Evolutionary conservation across 257 asterid genomes (phyloP), one percentile per base, ranked within the genome.

Genomic region (Nicotiana paniculata): DNA sequence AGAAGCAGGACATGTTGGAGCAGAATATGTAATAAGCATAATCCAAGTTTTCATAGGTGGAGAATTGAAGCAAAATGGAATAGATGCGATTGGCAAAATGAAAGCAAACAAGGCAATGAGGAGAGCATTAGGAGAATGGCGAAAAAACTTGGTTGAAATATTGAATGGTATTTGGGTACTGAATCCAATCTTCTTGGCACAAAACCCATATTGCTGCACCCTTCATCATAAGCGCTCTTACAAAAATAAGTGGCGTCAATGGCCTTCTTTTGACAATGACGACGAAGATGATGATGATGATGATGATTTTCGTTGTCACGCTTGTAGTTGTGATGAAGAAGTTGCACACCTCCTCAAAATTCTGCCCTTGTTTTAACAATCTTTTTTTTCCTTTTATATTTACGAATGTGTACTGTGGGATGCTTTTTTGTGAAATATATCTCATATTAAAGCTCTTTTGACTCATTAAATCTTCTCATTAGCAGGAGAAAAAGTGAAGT

Each of bases 281-380:
- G 21, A 72, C 16, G 37, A 72, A 11, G 78, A 72, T 9, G 78
- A 72, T 12, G 24, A 9, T 0, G 78, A 72, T 9, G 78, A 72
- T 12, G 24, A 9, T 0, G 6, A 46, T 24, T 21, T 72, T 46
- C 6, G 0, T 12, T 72, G 59, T 46, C 6, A 72, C 24, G 61
- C 61, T 46, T 72, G 61, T 24, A 46, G 78, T 72, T 72, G 78
- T 46, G 78, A 72, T 46, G 78, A 72, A 24, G 59, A 72, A 72
- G 10, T 72, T 46, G 21, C 61, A 12, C 12, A 72, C 35, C 78
- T 72, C 3, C 1, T 46, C 17, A 21, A 43, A 33, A 21, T 72
- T 72, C 37, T 72, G 9, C 37, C 33, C 48, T 43, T 43, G 48
- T 6, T 39, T 39, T 32, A 32, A 32, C 33, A 32, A 32, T 28